Evolutionary conservation across 441 rosid species (phyloP).

Genomic region (Francoa sonchifolia): DNA sequence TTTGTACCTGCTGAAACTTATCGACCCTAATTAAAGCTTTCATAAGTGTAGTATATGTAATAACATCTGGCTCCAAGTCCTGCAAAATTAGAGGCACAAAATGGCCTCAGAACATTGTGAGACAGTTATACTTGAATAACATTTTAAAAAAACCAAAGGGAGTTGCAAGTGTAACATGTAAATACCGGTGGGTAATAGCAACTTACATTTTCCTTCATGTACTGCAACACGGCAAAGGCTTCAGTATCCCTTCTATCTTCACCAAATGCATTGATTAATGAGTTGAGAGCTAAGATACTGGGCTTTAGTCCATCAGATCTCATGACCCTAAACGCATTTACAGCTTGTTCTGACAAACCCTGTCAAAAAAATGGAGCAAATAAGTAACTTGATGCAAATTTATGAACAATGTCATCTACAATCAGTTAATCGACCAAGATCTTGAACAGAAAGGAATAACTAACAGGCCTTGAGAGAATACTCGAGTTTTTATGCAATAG

Average conservation of each 20-base stretch:
- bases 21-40: slow-evolving; percentile 84
- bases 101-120: no score
- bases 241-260: slow-evolving; percentile 90
- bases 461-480: not conserved
- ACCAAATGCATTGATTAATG: slow-evolving; percentile 89
- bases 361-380: slow-evolving; percentile 19
- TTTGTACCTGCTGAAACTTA: slow-evolving; percentile 75
- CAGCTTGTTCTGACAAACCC: slow-evolving; percentile 92
- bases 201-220: slow-evolving; percentile 85
- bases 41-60: slow-evolving; percentile 91
- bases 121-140: no score
- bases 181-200: not conserved
- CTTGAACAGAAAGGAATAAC: not conserved
- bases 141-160: not conserved
- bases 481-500: no score
- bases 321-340: slow-evolving; percentile 82
- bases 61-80: slow-evolving; percentile 82
- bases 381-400: slow-evolving; percentile 1
- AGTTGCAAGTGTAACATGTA: no score
- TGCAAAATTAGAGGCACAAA: slow-evolving; percentile 28
- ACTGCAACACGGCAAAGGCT: slow-evolving; percentile 88
- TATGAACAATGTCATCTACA: slow-evolving; percentile 2
- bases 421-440: slow-evolving; percentile 2
- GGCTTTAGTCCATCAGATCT: slow-evolving; percentile 79
- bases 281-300: slow-evolving; percentile 78